Percentiles rank a stretch among this genome's conserved stretches.
These are phyloP conservation scores for Forsythia suspensa DNA, from an alignment of 257 asterid genomes.

Conservation along the genomic window DNA sequence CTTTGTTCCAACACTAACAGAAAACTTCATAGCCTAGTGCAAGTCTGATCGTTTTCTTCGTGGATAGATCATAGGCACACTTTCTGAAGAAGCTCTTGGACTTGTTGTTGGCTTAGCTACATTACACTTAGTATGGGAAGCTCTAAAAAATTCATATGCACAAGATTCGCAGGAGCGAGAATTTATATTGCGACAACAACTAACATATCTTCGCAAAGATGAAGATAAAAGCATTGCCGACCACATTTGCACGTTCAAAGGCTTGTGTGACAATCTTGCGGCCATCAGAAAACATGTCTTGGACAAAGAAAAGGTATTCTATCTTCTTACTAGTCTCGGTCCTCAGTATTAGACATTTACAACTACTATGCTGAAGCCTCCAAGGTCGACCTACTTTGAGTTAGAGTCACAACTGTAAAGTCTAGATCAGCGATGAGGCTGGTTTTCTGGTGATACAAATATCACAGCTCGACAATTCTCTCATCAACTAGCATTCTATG, in stretches of 20 bases:
- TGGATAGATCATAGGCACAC: no score
- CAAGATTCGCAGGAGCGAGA: no score
- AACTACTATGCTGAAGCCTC: slow-evolving; percentile 12
- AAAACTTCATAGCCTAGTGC: no score
- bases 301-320: background rate
- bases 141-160: no score
- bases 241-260: background rate
- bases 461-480: background rate
- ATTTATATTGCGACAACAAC: no score
- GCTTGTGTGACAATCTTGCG: slow-evolving; percentile 5
- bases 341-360: slow-evolving; percentile 12
- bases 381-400: background rate
- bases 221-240: no score
- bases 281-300: background rate
- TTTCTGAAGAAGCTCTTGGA: no score
- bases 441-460: background rate
- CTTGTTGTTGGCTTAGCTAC: no score
- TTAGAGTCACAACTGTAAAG: background rate
- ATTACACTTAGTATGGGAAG: no score
- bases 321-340: slow-evolving; percentile 3
- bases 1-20: no score
- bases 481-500: slow-evolving; percentile 6
- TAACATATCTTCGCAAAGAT: no score
- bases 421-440: background rate
- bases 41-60: no score